phyloP scores from a whole-genome alignment of 495 filamentous ascomycete genomes.

The Penicillium pancosmium region DNA sequence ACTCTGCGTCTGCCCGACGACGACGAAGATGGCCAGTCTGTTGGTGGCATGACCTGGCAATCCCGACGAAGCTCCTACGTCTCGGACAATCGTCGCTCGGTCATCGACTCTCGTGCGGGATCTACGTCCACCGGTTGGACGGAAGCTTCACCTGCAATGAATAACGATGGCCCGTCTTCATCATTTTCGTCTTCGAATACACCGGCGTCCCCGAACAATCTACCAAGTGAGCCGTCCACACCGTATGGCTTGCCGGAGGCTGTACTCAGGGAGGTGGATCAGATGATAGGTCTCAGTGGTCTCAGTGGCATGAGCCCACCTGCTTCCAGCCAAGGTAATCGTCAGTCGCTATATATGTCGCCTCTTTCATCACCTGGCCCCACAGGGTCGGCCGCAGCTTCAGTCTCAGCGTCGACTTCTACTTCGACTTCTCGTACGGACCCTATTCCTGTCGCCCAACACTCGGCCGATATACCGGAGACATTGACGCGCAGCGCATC shows the following conservation, averaged over 20 bases:
- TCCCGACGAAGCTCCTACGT: conserved; percentile 36
- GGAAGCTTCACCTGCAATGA: conserved; percentile 27
- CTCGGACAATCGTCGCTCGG: conserved; percentile 34
- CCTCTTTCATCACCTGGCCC: conserved; percentile 5
- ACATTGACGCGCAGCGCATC: conserved; percentile 37
- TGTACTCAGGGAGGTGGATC: conserved; percentile 16
- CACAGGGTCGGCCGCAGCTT: not conserved
- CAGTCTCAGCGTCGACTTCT: not conserved
- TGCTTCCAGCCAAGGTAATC: conserved; percentile 27
- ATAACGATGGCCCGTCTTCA: conserved; percentile 16
- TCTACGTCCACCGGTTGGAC: conserved; percentile 36
- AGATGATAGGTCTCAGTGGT: conserved; percentile 4
- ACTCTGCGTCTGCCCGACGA: conserved; percentile 24
- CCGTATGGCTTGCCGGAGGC: conserved; percentile 9
- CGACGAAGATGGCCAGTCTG: conserved; percentile 31
- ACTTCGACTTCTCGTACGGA: conserved; percentile 7
- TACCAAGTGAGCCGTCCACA: not conserved
- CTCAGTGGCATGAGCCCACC: conserved; percentile 24
- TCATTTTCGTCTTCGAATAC: conserved; percentile 21
- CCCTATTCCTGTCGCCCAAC: not conserved
- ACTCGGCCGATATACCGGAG: conserved; percentile 29
- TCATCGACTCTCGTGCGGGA: conserved; percentile 36
- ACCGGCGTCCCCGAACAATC: conserved; percentile 16
- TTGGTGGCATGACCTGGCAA: conserved; percentile 27
- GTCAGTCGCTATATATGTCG: conserved; percentile 29